phyloP scores from a whole-genome alignment of 2,329 filamentous ascomycete genomes.

The Cyanodermella asteris region DNA sequence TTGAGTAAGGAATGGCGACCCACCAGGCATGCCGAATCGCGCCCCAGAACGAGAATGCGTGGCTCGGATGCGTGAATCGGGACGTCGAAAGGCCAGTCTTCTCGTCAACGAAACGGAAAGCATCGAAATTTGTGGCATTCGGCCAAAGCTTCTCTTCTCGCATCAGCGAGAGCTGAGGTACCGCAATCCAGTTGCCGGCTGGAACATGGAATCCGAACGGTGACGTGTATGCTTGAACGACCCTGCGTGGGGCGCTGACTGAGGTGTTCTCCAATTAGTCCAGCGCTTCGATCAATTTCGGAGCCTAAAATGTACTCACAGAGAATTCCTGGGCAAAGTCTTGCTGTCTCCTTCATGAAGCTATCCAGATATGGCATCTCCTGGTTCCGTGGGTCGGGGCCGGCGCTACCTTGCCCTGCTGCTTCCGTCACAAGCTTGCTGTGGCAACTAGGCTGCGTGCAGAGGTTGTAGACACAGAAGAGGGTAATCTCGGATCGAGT shows the following conservation, averaged over 20 bases:
- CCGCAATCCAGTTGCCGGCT: neutral
- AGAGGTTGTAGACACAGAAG: neutral
- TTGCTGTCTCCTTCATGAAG: neutral
- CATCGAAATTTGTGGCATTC: neutral
- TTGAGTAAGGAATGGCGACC: constrained; percentile 1
- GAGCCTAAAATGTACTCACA: neutral
- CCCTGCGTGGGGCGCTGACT: neutral
- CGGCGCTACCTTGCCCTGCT: neutral
- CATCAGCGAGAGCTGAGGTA: neutral
- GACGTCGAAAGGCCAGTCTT: constrained; percentile 2
- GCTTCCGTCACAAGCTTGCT: neutral
- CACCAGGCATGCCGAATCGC: constrained; percentile 4
- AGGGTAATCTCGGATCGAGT: no score
- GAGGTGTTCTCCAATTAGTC: constrained; percentile 3
- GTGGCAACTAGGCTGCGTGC: neutral
- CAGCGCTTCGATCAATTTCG: neutral
- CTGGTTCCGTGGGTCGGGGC: no score
- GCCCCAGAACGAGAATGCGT: constrained; percentile 4
- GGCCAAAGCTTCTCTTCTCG: neutral
- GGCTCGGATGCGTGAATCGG: constrained; percentile 3
- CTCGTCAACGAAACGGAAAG: constrained; percentile 1
- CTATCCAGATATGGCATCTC: constrained; percentile 1
- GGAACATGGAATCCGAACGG: neutral
- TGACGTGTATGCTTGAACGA: neutral
- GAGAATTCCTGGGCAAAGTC: neutral